These are phyloP conservation scores for Exophiala dermatitidis DNA, from an alignment of 2,329 filamentous ascomycete species.

Conservation along the genomic window DNA sequence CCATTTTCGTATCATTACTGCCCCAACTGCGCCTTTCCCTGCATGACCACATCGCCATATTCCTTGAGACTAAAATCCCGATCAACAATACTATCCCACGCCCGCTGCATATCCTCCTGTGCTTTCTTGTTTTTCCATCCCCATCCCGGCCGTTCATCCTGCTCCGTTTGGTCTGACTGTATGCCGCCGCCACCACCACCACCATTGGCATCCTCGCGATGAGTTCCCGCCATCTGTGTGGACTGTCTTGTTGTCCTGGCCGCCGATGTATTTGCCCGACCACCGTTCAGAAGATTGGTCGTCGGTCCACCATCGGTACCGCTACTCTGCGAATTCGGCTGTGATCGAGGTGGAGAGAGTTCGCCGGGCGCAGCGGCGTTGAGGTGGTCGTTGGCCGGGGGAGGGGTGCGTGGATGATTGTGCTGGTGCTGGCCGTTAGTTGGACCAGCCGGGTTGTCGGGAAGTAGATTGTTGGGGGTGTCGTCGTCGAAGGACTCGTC, in stretches of 20 bases:
- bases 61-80: slow-evolving; percentile 42
- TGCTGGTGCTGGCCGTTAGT: slow-evolving; percentile 4
- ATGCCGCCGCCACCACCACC: too few relatives aligned
- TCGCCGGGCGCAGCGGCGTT: slow-evolving; percentile 28
- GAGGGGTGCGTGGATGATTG: slow-evolving; percentile 18
- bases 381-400: slow-evolving; percentile 24
- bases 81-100: slow-evolving; percentile 46
- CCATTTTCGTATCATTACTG: neutral
- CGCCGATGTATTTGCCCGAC: slow-evolving; percentile 10
- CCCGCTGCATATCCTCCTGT: slow-evolving; percentile 48
- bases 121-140: slow-evolving; percentile 52
- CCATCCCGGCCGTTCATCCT: slow-evolving; percentile 42
- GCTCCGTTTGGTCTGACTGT: slow-evolving; percentile 11
- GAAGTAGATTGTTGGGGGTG: neutral
- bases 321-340: slow-evolving; percentile 9
- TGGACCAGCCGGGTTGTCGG: neutral
- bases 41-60: slow-evolving; percentile 26
- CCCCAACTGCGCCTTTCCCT: slow-evolving; percentile 9
- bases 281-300: neutral
- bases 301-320: neutral
- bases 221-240: neutral
- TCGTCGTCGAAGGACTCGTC: slow-evolving; percentile 12
- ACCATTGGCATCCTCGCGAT: too few relatives aligned
- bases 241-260: slow-evolving; percentile 8
- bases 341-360: slow-evolving; percentile 26